phyloP scores from a whole-genome alignment of 108 stramenopile species.

The Pseudonitzschia delicatissima region DNA sequence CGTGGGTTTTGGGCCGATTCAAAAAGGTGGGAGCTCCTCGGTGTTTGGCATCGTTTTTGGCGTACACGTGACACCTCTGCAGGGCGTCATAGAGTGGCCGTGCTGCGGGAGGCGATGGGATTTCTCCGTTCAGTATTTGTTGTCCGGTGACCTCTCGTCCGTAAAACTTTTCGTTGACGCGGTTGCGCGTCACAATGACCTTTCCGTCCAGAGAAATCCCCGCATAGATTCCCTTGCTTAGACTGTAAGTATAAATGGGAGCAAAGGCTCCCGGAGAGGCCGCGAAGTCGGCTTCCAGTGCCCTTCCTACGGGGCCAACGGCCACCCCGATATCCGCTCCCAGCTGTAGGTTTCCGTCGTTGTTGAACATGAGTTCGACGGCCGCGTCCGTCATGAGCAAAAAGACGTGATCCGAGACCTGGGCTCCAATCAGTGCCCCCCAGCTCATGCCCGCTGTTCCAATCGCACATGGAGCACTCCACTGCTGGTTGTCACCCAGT shows the following conservation, averaged over 20 bases:
- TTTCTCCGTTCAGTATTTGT: conserved; percentile 66
- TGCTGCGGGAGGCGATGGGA: conserved; percentile 82
- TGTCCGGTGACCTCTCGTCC: conserved; percentile 61
- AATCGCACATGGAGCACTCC: conserved; percentile 90
- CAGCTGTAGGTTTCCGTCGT: conserved; percentile 77
- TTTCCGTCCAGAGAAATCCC: conserved; percentile 93
- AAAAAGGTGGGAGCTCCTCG: not conserved
- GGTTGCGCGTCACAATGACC: conserved; percentile 72
- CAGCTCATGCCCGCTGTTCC: conserved; percentile 80
- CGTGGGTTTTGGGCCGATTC: conserved; percentile 3
- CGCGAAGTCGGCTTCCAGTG: conserved; percentile 83
- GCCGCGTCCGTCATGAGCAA: conserved; percentile 91
- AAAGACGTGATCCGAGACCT: conserved; percentile 90
- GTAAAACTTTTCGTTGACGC: conserved; percentile 96
- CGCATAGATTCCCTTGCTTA: conserved; percentile 91
- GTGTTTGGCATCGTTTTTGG: conserved; percentile 13
- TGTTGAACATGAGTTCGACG: conserved; percentile 79
- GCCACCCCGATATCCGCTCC: conserved; percentile 93
- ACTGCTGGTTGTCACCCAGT: conserved; percentile 44
- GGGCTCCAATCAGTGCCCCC: conserved; percentile 84
- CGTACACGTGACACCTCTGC: conserved; percentile 80
- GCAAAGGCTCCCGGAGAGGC: conserved; percentile 57
- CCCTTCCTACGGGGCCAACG: conserved; percentile 90
- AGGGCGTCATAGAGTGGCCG: conserved; percentile 88
- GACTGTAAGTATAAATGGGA: conserved; percentile 91